A percentile compares a stretch with the other conserved stretches of the same genome.
Conservation (phyloP, 2,329 filamentous ascomycete species). For the Penicillium freii region DNA sequence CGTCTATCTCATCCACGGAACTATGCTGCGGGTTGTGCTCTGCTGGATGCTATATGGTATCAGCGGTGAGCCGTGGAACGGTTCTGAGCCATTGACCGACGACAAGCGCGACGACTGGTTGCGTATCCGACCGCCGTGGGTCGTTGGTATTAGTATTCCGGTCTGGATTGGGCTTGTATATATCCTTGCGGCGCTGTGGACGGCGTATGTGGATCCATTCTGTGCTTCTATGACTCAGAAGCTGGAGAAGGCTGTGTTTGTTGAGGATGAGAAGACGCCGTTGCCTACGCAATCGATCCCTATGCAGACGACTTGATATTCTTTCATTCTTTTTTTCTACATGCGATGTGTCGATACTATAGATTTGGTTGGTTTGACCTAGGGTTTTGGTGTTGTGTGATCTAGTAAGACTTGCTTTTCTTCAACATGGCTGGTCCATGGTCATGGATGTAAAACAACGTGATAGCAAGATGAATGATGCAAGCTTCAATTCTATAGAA, state of each 20-base stretch:
- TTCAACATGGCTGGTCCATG: slow-evolving; percentile 1
- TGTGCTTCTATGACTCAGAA: slow-evolving; percentile 50
- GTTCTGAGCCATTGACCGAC: slow-evolving; percentile 17
- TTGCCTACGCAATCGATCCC: slow-evolving; percentile 25
- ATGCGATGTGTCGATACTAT: background rate
- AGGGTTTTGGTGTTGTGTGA: background rate
- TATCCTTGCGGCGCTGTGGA: slow-evolving; percentile 50
- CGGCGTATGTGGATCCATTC: slow-evolving; percentile 51
- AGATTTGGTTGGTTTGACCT: background rate
- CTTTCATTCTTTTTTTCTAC: background rate
- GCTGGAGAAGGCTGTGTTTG: slow-evolving; percentile 49
- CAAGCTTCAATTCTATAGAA: background rate
- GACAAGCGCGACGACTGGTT: slow-evolving; percentile 35
- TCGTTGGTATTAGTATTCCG: slow-evolving; percentile 44
- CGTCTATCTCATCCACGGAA: slow-evolving; percentile 56
- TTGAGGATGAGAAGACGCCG: slow-evolving; percentile 38
- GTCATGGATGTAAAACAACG: background rate
- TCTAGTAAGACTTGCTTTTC: slow-evolving; percentile 6
- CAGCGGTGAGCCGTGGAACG: slow-evolving; percentile 46
- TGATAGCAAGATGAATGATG: background rate
- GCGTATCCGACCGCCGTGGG: slow-evolving; percentile 38
- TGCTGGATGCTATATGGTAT: slow-evolving; percentile 55
- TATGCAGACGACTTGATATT: slow-evolving; percentile 22
- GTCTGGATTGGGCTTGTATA: slow-evolving; percentile 50
- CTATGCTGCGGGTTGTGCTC: slow-evolving; percentile 52